phyloP scores from a whole-genome alignment of 345 rosid genomes.

The Arabis alpina region DNA sequence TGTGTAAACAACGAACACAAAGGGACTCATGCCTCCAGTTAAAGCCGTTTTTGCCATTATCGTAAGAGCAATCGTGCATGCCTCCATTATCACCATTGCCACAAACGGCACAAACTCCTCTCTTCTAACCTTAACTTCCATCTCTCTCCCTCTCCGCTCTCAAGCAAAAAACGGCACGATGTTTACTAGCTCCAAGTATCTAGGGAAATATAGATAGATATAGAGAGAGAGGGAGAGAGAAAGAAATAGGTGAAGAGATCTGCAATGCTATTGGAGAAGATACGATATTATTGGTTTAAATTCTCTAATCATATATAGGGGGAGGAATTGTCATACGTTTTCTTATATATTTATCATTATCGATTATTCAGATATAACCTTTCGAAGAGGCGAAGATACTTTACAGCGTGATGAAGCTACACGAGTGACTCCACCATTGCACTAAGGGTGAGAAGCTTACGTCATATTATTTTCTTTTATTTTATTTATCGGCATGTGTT shows the following conservation, averaged over 20 bases:
- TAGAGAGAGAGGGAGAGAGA: background rate
- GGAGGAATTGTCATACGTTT: slow-evolving; percentile 10
- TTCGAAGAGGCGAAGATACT: slow-evolving; percentile 56
- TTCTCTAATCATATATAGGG: slow-evolving; percentile 36
- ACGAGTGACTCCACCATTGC: slow-evolving; percentile 50
- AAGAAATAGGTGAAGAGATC: background rate
- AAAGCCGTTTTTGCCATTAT: slow-evolving; percentile 68
- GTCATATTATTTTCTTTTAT: slow-evolving; percentile 16
- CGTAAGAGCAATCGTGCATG: slow-evolving; percentile 69
- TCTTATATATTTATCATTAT: slow-evolving; percentile 28
- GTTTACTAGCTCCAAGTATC: slow-evolving; percentile 37
- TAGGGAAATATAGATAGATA: slow-evolving; percentile 15
- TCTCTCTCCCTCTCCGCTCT: slow-evolving; percentile 22
- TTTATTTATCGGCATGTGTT: slow-evolving; percentile 10
- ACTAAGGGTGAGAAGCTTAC: slow-evolving; percentile 47
- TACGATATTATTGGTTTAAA: slow-evolving; percentile 34
- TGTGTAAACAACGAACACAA: slow-evolving; percentile 71
- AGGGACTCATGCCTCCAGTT: slow-evolving; percentile 76
- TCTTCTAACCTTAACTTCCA: slow-evolving; percentile 31
- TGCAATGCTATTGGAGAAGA: slow-evolving; percentile 30
- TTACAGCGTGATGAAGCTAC: slow-evolving; percentile 62
- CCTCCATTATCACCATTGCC: slow-evolving; percentile 76
- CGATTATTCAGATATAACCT: slow-evolving; percentile 48
- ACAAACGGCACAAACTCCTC: slow-evolving; percentile 52
- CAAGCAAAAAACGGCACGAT: slow-evolving; percentile 34